Evolutionary conservation across 352 stramenopile genomes (phyloP).

Genomic region (Globisporangium ultimum): DNA sequence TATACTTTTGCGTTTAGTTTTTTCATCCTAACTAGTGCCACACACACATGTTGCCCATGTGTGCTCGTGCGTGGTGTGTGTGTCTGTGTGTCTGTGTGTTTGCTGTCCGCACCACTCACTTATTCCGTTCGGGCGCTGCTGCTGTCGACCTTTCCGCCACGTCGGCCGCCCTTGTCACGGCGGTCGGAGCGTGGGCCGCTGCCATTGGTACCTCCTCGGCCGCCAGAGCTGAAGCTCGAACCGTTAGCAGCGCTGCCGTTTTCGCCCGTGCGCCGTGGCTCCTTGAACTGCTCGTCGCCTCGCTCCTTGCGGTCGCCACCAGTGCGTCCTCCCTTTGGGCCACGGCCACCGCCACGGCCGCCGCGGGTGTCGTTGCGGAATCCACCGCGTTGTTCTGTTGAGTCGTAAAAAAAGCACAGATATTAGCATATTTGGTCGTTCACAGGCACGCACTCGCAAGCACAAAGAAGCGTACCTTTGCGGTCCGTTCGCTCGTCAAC

Average conservation of each 20-base stretch:
- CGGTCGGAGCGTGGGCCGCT: constrained; percentile 28
- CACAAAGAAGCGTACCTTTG: constrained; percentile 39
- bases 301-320: constrained; percentile 59
- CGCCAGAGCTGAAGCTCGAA: background rate
- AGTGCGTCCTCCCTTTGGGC: constrained; percentile 44
- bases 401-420: background rate
- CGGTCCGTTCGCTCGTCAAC: constrained; percentile 73
- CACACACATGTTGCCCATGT: background rate
- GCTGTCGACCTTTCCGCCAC: constrained; percentile 63
- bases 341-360: constrained; percentile 45
- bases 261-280: constrained; percentile 20
- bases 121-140: constrained; percentile 48
- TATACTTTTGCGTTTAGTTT: constrained; percentile 10
- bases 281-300: constrained; percentile 45
- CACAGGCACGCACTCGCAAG: background rate
- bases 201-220: constrained; percentile 17
- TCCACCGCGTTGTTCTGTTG: constrained; percentile 36
- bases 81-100: constrained; percentile 17
- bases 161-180: constrained; percentile 63
- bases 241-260: constrained; percentile 24
- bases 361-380: constrained; percentile 46
- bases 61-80: constrained; percentile 18
- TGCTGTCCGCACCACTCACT: constrained; percentile 2
- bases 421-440: background rate
- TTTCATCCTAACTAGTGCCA: constrained; percentile 17